Evolutionary conservation across 345 rosid genomes (phyloP), one percentile per base, ranked within the genome.

Genomic region (Rubroshorea leprosula): DNA sequence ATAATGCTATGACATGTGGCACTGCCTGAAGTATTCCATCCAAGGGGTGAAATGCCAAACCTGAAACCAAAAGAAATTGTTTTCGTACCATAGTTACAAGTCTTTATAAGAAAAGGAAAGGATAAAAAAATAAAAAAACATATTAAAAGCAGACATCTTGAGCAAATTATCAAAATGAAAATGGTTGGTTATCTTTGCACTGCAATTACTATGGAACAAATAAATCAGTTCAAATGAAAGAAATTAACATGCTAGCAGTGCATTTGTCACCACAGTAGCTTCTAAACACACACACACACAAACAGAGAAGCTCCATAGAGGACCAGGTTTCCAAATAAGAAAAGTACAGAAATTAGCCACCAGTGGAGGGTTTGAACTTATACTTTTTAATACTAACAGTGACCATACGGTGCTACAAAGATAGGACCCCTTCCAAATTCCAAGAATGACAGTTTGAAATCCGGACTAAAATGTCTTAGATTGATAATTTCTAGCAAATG

Each of bases 1-100:
- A 78, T 14, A 86, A 79, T 5, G 91, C 86, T 21, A 86, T 19
- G 18, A 78, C 90, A 75, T 92, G 98, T 1, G 97, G 98, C 43
- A 80, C 57, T 25, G 97, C 96, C 68, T 92, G 97, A 22, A 92
- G 83, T 53, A 92, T 86, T 49, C 98, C 98, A 10, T 92, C 97
- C 25, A 86, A 1, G 3, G 98, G 97, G 63, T 92, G 87, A 75
- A 89, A 77, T 2, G 98, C 98, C 78, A 86, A 76, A 70, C 98
- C 98, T 91, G 76, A 48, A 48, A 62, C 25, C 68, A 35, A 27
- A 4, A 5, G 17, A 15, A 35, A 11, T n/a, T 20, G 17, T 9
- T 24, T 25, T 44, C 47, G 1, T 9, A 2, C 4, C 5, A 7
- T 14, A 13, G 45, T 39, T 39, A 11, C n/a, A n/a, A 35, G 41